Evolutionary conservation across 1,139 yeast species (phyloP), one percentile per base, ranked within the genome.

Genomic region (Lipomyces yarrowii): DNA sequence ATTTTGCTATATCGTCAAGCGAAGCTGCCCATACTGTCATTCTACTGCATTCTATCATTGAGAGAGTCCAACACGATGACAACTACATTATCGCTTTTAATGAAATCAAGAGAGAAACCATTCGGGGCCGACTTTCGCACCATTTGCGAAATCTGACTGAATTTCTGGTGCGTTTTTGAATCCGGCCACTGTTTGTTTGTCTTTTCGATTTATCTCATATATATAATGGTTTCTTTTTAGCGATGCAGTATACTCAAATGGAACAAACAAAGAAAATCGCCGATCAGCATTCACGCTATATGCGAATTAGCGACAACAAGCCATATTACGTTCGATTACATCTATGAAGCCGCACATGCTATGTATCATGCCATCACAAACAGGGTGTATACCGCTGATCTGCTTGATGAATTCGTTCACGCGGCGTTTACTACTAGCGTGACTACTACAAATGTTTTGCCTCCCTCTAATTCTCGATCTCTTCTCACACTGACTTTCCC

Each of bases 11-110:
- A 15, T 59, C 62, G 10, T 52, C 60, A 8, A 53, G 64, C 26
- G 64, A 64, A 61, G 46, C 59, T n/a, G 55, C 52, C 6, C 67
- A 64, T 51, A 52, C 42, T 13, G 23, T 64, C 21, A 18, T 32
- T n/a, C 35, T 64, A 23, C 54, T 61, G 39, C 51, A 56, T 33
- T 37, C 58, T 3, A 60, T 64, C 15, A 37, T 61, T 3, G 21
- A 8, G n/a, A n/a, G 67, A 39, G 64, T 48, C 10, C 23, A 57
- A n/a, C 11, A 5, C 15, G 67, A 64, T 23, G 39, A 37, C 15
- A 57, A 54, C 23, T 64, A 64, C 32, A 64, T 64, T 32, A 56
- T 37, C 4, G 42, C 52, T 13, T 57, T 26, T 21, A 48, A 58
- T 10, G 37, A 13, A 11, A 51, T 57, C 11, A 59, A 59, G 33